Evolutionary conservation across 2,329 filamentous ascomycete genomes (phyloP).

Genomic region (Aspergillus terreus): DNA sequence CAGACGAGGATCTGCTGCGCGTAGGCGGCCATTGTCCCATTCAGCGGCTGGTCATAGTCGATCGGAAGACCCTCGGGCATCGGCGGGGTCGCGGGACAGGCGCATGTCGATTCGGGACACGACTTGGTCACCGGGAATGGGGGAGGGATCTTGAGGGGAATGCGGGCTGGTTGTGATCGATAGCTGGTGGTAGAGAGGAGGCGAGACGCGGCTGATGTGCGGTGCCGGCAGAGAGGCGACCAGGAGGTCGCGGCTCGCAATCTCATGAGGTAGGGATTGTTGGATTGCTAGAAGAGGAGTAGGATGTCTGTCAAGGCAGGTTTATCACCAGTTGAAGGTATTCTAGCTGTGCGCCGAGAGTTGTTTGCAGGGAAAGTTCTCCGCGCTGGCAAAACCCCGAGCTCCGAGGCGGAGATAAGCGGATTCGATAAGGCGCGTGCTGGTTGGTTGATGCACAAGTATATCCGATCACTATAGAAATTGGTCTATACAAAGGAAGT

Average conservation of each 20-base stretch:
- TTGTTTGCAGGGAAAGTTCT: neutral
- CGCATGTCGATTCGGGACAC: slow-evolving; percentile 74
- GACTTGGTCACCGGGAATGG: slow-evolving; percentile 47
- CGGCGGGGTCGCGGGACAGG: slow-evolving; percentile 68
- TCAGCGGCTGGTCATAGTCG: slow-evolving; percentile 65
- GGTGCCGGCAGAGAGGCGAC: neutral
- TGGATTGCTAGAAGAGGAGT: neutral
- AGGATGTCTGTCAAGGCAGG: too few relatives aligned
- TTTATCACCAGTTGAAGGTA: too few relatives aligned
- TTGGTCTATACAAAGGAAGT: too few relatives aligned
- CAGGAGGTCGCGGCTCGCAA: slow-evolving; percentile 2
- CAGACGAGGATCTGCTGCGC: slow-evolving; percentile 79
- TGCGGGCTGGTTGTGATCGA: slow-evolving; percentile 17
- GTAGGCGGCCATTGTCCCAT: slow-evolving; percentile 74
- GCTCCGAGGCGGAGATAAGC: slow-evolving; percentile 18
- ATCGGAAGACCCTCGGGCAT: slow-evolving; percentile 69
- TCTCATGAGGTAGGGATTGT: neutral
- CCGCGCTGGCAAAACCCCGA: slow-evolving; percentile 2
- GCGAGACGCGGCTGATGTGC: slow-evolving; percentile 9
- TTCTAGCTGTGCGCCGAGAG: neutral
- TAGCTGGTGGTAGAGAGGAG: slow-evolving; percentile 20
- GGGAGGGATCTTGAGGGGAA: slow-evolving; percentile 34
- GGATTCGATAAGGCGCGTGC: slow-evolving; percentile 1
- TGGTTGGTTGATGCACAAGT: neutral
- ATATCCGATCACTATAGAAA: too few relatives aligned